phyloP scores from a whole-genome alignment of 2,329 filamentous ascomycete species.

The Raffaelea albimanens region DNA sequence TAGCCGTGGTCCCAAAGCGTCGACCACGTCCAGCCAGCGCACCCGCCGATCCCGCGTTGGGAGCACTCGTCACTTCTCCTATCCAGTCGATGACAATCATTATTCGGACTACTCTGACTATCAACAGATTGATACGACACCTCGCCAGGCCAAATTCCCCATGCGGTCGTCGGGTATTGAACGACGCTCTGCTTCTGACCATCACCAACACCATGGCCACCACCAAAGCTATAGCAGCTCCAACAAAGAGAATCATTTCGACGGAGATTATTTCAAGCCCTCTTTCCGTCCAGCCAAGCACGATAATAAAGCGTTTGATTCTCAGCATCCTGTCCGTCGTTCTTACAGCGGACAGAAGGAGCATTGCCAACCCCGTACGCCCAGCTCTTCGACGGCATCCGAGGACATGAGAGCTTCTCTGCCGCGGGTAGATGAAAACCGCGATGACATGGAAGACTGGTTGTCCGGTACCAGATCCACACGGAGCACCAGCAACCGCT shows the following conservation, averaged over 20 bases:
- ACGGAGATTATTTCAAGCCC: too few species aligned
- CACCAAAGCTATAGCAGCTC: too few species aligned
- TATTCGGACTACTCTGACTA: background rate
- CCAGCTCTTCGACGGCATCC: slow-evolving; percentile 2
- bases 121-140: background rate
- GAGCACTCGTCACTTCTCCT: background rate
- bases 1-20: too few species aligned
- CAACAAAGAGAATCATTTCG: too few species aligned
- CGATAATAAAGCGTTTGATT: too few species aligned
- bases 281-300: too few species aligned
- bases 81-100: background rate
- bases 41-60: too few species aligned
- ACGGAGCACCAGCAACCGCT: background rate
- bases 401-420: background rate
- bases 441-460: slow-evolving; percentile 3
- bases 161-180: background rate
- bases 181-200: background rate
- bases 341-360: too few species aligned
- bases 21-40: too few species aligned
- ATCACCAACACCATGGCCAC: too few species aligned
- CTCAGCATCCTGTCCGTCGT: too few species aligned
- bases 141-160: background rate
- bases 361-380: too few species aligned
- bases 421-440: background rate
- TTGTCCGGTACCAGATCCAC: background rate